These are phyloP conservation scores for Sistotremastrum suecicum DNA, from an alignment of 768 basidiomycete genomes.

Conservation along the genomic window DNA sequence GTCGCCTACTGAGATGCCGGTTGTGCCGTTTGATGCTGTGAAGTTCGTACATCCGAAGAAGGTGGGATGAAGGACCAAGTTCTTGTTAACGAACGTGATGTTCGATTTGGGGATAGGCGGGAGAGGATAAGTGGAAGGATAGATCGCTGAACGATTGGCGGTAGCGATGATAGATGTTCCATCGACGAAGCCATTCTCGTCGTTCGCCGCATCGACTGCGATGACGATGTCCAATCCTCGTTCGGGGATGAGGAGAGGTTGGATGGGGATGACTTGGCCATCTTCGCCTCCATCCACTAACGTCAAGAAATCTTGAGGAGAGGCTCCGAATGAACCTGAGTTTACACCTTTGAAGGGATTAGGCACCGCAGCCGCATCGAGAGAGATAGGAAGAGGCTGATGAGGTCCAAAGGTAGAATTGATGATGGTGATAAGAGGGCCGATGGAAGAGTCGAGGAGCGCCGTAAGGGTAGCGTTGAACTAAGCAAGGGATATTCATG, in stretches of 20 bases:
- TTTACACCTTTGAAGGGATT: constrained; percentile 26
- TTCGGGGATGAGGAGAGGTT: constrained; percentile 33
- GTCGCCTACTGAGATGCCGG: not conserved
- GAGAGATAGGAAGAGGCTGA: constrained; percentile 7
- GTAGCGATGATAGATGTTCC: constrained; percentile 9
- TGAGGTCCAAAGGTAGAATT: constrained; percentile 2
- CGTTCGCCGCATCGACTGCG: constrained; percentile 27
- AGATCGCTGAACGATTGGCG: constrained; percentile 25
- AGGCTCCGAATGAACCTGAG: constrained; percentile 19
- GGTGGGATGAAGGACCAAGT: constrained; percentile 23
- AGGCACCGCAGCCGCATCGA: constrained; percentile 20
- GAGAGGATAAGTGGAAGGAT: constrained; percentile 20
- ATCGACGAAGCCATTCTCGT: not conserved
- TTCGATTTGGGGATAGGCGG: constrained; percentile 16
- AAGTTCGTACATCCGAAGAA: constrained; percentile 30
- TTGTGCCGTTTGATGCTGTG: constrained; percentile 1
- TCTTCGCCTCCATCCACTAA: constrained; percentile 29
- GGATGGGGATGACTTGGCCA: constrained; percentile 31
- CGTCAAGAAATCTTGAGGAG: constrained; percentile 17
- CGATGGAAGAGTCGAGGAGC: constrained; percentile 9
- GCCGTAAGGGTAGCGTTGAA: not conserved
- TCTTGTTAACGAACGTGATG: constrained; percentile 20
- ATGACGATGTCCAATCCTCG: constrained; percentile 35
- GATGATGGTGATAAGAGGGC: constrained; percentile 17
- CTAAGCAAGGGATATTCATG: constrained; percentile 6